A percentile compares a stretch with the other conserved stretches of the same genome.
phyloP scores from a whole-genome alignment of 139 green algal genomes.

The Eudorina sp. region DNA sequence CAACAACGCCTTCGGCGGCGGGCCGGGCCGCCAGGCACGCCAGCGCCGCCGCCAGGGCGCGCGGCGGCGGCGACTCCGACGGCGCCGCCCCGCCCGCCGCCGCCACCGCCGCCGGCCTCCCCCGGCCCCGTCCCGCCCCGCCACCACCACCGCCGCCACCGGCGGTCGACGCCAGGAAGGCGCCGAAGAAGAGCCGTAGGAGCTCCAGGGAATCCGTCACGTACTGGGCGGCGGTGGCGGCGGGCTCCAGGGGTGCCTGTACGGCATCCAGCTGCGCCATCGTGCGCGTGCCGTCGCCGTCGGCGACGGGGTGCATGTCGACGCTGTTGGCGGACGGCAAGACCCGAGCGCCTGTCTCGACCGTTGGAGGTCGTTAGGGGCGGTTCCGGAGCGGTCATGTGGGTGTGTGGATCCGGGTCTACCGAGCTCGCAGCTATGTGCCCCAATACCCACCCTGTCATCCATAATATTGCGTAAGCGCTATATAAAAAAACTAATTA shows the following conservation, averaged over 20 bases:
- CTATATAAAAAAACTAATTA: not conserved
- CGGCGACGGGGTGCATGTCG: not conserved
- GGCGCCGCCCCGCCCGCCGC: not conserved
- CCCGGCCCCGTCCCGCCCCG: not conserved
- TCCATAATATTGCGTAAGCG: too few relatives aligned
- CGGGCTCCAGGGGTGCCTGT: not conserved
- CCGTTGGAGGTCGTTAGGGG: not conserved
- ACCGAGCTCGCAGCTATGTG: too few relatives aligned
- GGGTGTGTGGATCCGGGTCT: too few relatives aligned
- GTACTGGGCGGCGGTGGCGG: not conserved
- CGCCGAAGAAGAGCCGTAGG: not conserved
- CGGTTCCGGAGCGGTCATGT: not conserved
- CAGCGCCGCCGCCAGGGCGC: slow-evolving; percentile 2
- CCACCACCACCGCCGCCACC: not conserved
- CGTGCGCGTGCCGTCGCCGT: not conserved
- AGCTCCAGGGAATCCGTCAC: not conserved
- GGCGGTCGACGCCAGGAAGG: not conserved
- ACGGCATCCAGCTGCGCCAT: slow-evolving; percentile 12
- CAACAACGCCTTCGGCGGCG: not conserved
- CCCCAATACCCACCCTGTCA: too few relatives aligned
- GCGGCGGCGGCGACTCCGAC: not conserved
- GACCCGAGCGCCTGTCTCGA: not conserved
- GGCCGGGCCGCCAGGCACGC: not conserved
- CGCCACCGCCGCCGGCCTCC: not conserved
- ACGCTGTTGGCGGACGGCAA: not conserved